phyloP scores from a whole-genome alignment of 2,329 filamentous ascomycete species.

The Ophiostoma quercus region DNA sequence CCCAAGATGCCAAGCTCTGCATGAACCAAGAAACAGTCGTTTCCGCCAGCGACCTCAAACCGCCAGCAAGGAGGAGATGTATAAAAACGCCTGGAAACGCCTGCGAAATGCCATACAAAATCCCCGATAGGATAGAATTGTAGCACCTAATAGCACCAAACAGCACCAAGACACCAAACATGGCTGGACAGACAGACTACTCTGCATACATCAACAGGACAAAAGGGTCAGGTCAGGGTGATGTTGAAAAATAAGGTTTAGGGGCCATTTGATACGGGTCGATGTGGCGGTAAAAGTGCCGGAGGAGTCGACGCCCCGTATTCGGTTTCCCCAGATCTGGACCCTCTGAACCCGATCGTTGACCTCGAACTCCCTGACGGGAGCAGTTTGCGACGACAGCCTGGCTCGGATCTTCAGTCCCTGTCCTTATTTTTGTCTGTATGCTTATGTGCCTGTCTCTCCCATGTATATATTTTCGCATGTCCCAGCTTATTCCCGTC shows the following conservation, averaged over 20 bases:
- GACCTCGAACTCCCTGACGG: not conserved
- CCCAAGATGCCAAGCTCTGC: constrained; percentile 19
- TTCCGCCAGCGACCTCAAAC: constrained; percentile 23
- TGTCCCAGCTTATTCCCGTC: not conserved
- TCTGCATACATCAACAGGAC: not conserved
- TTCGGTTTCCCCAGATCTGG: not conserved
- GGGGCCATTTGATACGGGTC: not conserved
- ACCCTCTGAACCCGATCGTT: not conserved
- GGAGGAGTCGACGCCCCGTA: not conserved
- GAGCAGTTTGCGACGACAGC: not conserved
- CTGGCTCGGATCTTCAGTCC: not conserved
- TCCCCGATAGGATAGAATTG: not conserved
- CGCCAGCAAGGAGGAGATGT: not conserved
- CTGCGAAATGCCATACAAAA: not conserved
- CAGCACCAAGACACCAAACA: not conserved
- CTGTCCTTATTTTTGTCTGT: not conserved
- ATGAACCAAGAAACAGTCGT: constrained; percentile 18
- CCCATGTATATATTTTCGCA: not conserved
- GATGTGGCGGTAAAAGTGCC: not conserved
- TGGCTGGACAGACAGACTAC: too few relatives aligned
- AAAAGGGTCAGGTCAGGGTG: not conserved
- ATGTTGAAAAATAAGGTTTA: constrained; percentile 13
- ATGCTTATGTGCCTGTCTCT: not conserved
- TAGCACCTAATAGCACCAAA: not conserved
- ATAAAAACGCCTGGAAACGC: not conserved